A percentile compares a stretch with the other conserved stretches of the same genome.
These are phyloP conservation scores for Cephalotrichum gorgonifer DNA, from an alignment of 2,329 filamentous ascomycete genomes.

Conservation along the genomic window DNA sequence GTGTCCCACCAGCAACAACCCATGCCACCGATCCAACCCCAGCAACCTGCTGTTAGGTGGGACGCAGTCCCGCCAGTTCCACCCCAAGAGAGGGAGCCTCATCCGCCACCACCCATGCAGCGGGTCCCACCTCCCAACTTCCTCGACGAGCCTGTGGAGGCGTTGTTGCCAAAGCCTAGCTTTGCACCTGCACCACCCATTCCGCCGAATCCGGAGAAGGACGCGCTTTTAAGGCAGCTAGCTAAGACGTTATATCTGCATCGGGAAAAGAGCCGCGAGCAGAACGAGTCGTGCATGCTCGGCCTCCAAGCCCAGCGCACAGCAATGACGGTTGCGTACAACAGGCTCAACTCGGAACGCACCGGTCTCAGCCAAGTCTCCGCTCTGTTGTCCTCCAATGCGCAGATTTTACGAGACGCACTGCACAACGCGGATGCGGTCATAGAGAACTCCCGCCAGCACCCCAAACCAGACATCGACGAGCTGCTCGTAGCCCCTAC, in stretches of 20 bases:
- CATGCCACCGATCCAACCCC: slow-evolving; percentile 13
- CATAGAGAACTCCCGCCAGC: slow-evolving; percentile 60
- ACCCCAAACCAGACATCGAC: slow-evolving; percentile 69
- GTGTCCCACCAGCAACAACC: background rate
- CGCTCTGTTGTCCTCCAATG: slow-evolving; percentile 63
- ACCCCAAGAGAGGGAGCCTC: background rate
- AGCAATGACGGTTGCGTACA: slow-evolving; percentile 62
- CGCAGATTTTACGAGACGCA: slow-evolving; percentile 64
- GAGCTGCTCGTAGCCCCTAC: slow-evolving; percentile 89
- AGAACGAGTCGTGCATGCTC: slow-evolving; percentile 64
- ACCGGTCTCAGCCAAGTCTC: slow-evolving; percentile 61
- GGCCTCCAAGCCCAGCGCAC: slow-evolving; percentile 69
- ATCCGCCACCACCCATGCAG: slow-evolving; percentile 9
- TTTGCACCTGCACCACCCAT: slow-evolving; percentile 67
- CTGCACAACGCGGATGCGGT: slow-evolving; percentile 70
- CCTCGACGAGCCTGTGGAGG: slow-evolving; percentile 46
- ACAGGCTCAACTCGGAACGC: slow-evolving; percentile 64
- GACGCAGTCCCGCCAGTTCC: background rate
- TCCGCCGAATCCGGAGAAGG: slow-evolving; percentile 91
- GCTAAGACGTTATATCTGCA: slow-evolving; percentile 59
- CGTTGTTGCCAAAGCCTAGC: slow-evolving; percentile 35
- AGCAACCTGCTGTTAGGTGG: slow-evolving; percentile 2
- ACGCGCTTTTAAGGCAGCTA: slow-evolving; percentile 70
- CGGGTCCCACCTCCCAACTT: slow-evolving; percentile 39
- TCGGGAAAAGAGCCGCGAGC: slow-evolving; percentile 56